Conservation (phyloP, 768 basidiomycete species). For the Filobasidium floriforme region DNA sequence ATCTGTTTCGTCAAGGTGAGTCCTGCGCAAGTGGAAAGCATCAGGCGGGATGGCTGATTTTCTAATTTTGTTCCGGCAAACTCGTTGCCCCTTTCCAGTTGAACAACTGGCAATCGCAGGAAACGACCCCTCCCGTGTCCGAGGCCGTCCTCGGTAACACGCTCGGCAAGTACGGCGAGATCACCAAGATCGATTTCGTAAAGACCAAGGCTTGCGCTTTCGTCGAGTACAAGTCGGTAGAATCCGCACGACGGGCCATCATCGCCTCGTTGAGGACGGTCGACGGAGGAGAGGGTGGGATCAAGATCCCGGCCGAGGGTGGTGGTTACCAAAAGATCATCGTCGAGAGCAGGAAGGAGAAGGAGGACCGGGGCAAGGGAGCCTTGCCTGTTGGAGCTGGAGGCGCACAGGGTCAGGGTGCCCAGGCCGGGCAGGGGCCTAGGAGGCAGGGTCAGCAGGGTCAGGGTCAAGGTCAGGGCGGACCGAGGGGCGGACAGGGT, state of each 20-base stretch:
- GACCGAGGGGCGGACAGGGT: constrained; percentile 20
- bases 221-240: constrained; percentile 73
- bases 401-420: constrained; percentile 12
- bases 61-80: too few species aligned
- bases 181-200: constrained; percentile 84
- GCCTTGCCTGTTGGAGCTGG: constrained; percentile 18
- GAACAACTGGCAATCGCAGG: constrained; percentile 43
- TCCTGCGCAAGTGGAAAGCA: background rate
- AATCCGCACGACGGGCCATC: constrained; percentile 80
- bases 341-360: constrained; percentile 86
- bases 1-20: constrained; percentile 81
- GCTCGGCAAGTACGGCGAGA: constrained; percentile 31
- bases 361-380: constrained; percentile 61
- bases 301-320: constrained; percentile 57
- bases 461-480: constrained; percentile 22
- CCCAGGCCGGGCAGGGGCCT: constrained; percentile 22
- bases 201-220: constrained; percentile 86
- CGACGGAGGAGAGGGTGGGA: constrained; percentile 82
- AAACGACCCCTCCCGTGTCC: constrained; percentile 12
- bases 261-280: constrained; percentile 56
- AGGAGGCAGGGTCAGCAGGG: constrained; percentile 20
- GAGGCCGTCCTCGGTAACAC: constrained; percentile 26
- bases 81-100: too few species aligned
- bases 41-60: too few species aligned
- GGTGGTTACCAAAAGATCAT: constrained; percentile 56